Conservation (phyloP, 352 stramenopile genomes). For the Pythium sukuiense region DNA sequence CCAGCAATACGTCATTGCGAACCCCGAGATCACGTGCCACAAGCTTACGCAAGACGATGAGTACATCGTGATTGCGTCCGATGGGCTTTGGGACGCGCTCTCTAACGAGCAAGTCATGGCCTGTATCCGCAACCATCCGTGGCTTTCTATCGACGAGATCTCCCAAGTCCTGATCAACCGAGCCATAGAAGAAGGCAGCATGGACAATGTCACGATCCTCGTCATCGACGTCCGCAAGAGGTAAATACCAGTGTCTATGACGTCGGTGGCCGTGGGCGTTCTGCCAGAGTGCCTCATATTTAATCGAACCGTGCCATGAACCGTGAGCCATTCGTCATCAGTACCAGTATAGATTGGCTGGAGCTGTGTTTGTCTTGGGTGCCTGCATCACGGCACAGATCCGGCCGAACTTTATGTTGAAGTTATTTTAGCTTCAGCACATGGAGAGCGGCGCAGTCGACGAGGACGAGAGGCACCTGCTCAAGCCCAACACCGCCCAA, state of each 20-base stretch:
- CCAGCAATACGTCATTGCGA: constrained; percentile 56
- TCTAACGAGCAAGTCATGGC: constrained; percentile 64
- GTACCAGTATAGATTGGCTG: no score
- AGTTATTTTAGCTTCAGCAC: constrained; percentile 17
- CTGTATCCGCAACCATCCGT: constrained; percentile 66
- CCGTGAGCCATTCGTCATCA: background rate
- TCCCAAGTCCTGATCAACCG: constrained; percentile 61
- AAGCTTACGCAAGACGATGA: constrained; percentile 55
- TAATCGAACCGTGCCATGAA: constrained; percentile 8
- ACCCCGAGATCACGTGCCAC: constrained; percentile 60
- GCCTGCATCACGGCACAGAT: background rate
- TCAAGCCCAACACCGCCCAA: background rate
- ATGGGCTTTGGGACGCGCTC: constrained; percentile 77
- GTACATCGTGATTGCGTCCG: constrained; percentile 75
- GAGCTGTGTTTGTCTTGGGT: background rate
- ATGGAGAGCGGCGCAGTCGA: constrained; percentile 2
- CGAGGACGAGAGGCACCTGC: background rate
- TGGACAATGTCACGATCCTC: constrained; percentile 80
- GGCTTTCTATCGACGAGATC: constrained; percentile 62
- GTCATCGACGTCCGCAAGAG: constrained; percentile 62
- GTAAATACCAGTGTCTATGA: constrained; percentile 1
- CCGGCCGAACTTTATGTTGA: background rate
- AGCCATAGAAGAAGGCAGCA: constrained; percentile 63
- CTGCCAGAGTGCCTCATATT: constrained; percentile 13
- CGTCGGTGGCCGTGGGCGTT: background rate